Percentiles rank a stretch among this genome's conserved stretches.
Evolutionary conservation across 208 protist species (phyloP).

Genomic region (Trypanosoma vivax): DNA sequence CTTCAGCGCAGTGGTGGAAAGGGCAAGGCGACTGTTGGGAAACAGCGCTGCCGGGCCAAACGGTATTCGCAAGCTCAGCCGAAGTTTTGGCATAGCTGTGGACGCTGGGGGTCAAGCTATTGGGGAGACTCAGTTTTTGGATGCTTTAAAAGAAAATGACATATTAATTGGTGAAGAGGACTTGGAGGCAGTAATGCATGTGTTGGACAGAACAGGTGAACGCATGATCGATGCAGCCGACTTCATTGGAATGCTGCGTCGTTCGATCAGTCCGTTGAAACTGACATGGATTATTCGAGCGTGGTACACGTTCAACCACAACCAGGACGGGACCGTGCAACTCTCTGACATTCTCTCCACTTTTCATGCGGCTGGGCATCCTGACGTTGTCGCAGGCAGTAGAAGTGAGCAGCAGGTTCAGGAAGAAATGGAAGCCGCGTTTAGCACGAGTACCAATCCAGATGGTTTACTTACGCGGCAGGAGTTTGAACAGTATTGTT

Average conservation of each 20-base stretch:
- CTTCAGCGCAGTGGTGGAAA: conserved; percentile 34
- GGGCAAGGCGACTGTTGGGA: conserved; percentile 55
- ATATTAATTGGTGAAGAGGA: conserved; percentile 50
- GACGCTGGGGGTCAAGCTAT: conserved; percentile 45
- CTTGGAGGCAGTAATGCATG: conserved; percentile 38
- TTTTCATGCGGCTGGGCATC: conserved; percentile 49
- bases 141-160: conserved; percentile 32
- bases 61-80: conserved; percentile 71
- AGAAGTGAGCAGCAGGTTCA: conserved; percentile 29
- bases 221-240: conserved; percentile 57
- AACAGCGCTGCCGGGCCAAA: conserved; percentile 37
- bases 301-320: conserved; percentile 47
- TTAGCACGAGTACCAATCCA: conserved; percentile 80
- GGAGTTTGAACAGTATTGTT: conserved; percentile 84
- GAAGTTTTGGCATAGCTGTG: conserved; percentile 54
- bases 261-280: conserved; percentile 40
- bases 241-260: conserved; percentile 60
- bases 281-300: conserved; percentile 53
- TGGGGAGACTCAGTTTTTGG: conserved; percentile 27
- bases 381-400: conserved; percentile 43
- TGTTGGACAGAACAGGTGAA: conserved; percentile 53
- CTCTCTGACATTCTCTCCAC: conserved; percentile 34
- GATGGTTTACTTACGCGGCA: conserved; percentile 61
- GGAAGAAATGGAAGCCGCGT: conserved; percentile 51
- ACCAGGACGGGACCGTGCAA: conserved; percentile 25